A percentile compares a stretch with the other conserved stretches of the same genome.
phyloP scores from a whole-genome alignment of 495 filamentous ascomycete genomes.

The Penicillium maclennaniae region DNA sequence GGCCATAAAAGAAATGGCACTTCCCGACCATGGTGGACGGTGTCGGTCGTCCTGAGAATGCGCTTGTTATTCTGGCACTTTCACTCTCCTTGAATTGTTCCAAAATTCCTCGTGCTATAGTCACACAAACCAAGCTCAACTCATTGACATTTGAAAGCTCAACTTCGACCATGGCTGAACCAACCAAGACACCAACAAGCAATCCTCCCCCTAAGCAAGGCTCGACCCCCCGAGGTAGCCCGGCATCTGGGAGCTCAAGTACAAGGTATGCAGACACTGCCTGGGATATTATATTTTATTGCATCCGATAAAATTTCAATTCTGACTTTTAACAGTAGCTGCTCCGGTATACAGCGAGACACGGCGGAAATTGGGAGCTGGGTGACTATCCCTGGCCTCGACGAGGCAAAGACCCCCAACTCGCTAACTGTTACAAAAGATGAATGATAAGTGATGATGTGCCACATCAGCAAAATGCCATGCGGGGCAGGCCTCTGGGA shows the following conservation, averaged over 20 bases:
- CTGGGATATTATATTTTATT: neutral
- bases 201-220: neutral
- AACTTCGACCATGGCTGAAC: neutral
- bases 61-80: neutral
- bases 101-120: neutral
- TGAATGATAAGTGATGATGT: neutral
- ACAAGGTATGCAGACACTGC: neutral
- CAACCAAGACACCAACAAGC: neutral
- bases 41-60: neutral
- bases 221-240: neutral
- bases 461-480: neutral
- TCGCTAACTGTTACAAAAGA: neutral
- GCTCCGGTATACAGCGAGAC: neutral
- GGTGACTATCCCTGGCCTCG: neutral
- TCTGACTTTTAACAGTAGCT: neutral
- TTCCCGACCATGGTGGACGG: neutral
- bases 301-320: neutral
- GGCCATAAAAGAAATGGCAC: neutral
- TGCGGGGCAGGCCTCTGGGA: neutral
- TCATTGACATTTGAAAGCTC: neutral
- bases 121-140: neutral
- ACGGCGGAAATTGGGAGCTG: neutral
- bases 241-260: neutral
- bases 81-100: neutral
- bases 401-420: neutral